Base-by-base conservation (phyloP, 129 eudicot genomes). In the sunflower (Helianthus annuus) region DNA sequence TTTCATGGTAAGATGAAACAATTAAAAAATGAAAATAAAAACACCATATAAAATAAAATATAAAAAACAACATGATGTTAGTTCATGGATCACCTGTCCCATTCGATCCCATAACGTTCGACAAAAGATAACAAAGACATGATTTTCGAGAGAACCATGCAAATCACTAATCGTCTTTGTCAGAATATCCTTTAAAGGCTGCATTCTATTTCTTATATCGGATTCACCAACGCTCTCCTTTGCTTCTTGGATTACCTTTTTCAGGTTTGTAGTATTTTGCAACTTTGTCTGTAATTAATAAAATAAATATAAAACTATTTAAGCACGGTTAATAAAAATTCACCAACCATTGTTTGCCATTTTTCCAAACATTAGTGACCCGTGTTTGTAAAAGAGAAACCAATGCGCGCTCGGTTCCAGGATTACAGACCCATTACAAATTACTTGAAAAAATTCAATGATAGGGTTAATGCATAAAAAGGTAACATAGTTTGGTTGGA, bases 231-330 rank as follows among this genome's bases (percentile, higher is more conserved):
- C 78, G 70, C 66, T 73, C 40, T 85, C 97, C 60, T 92, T 86
- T 6, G 88, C 76, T 46, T 89, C 97, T 82, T 86, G 93, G 34
- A 92, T 85, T 68, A 92, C 83, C 79, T 84, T 92, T 76, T 85
- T 92, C 69, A 87, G 72, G 76, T 82, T 88, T 4, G 97, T 88
- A 32, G 81, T 49, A 49, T 58, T 83, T 36, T 88, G 97, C 72
- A 84, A 73, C 81, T 64, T 84, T 14, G 96, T 88, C 97, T 91
- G 79, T 13, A 14, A 72, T 52, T 42, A 42, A 42, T 69, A 7
- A 59, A 5, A 60, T 32, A 32, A 34, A 57, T 34, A 48, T 11
- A 51, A 49, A 63, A 24, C n/a, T 15, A 48, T 22, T 17, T 44
- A 45, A 44, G 5, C 1, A 6, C 5, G 7, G 12, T 55, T 49